Evolutionary conservation across 2,329 filamentous ascomycete species (phyloP), one percentile per base, ranked within the genome.

Genomic region (Diaporthe velutina): DNA sequence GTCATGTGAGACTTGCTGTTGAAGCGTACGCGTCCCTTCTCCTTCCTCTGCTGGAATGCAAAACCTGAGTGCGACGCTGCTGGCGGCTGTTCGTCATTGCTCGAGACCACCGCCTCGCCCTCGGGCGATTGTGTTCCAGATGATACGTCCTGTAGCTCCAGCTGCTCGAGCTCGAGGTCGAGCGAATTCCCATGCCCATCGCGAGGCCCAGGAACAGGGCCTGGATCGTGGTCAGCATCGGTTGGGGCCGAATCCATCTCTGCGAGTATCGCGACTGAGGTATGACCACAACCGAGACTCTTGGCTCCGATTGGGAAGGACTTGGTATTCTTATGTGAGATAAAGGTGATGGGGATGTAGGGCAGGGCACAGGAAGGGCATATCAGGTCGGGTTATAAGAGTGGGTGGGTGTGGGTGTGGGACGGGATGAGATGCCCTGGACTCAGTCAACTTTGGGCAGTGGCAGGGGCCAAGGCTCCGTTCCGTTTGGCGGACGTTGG

Each of bases 1-100:
- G 78, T 81, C 30, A 78, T 80, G 25, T 78, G 84, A 38, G 85
- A 84, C 73, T 82, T 84, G 80, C 86, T 88, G 78, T 88, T 88
- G 77, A 88, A 88, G 9, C 86, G 83, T 38, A 88, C 86, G 38
- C 86, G 84, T 3, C 84, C 85, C 76, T 87, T 88, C 75, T 88
- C 86, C 66, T 83, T 85, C 77, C 82, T 86, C 40, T 71, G 64
- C 15, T 38, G 64, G 22, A 40, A 30, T 1, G 64, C 22, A 17
- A 68, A 38, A 1, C 64, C 64, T 52, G 64, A 25, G 3, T 38
- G 33, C 15, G 64, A 7, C n/a, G 64, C 9, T 4, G n/a, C 33
- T 22, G 33, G 3, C 30, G 30, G 19, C 19, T 52, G 45, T 13
- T 40, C 48, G n/a, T 54, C 64, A 40, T 22, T 38, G 0, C 33